Evolutionary conservation across 2,329 filamentous ascomycete genomes (phyloP).

Genomic region (Metarhizium anisopliae): DNA sequence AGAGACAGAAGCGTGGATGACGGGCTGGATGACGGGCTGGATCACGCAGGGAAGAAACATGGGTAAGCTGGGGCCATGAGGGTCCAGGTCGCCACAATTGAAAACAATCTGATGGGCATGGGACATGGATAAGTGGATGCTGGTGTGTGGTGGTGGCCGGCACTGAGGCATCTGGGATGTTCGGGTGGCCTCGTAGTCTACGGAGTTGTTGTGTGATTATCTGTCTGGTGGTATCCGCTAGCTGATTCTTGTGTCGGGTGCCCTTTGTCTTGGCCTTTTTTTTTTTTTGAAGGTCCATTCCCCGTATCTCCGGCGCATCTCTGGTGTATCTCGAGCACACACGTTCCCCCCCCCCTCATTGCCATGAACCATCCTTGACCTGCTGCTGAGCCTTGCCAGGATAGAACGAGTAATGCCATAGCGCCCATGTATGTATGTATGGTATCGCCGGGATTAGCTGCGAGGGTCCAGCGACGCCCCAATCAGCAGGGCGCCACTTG

Average conservation of each 20-base stretch:
- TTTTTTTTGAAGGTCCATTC: neutral
- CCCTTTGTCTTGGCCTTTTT: no score
- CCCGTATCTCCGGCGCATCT: neutral
- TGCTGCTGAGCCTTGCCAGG: neutral
- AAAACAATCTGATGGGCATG: slow-evolving; percentile 1
- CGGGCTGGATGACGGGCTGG: neutral
- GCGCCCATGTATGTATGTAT: neutral
- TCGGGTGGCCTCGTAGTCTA: neutral
- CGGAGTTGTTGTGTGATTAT: no score
- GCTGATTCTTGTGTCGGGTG: no score
- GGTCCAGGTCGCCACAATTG: neutral
- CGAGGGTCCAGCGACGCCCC: neutral
- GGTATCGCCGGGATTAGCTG: neutral
- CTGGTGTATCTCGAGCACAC: neutral
- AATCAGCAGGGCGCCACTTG: slow-evolving; percentile 6
- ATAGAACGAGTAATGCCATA: neutral
- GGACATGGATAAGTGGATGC: slow-evolving; percentile 1
- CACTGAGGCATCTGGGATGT: neutral
- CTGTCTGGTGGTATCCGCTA: neutral
- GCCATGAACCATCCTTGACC: neutral
- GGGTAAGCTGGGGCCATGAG: neutral
- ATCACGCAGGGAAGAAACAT: slow-evolving; percentile 2
- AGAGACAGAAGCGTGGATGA: slow-evolving; percentile 2
- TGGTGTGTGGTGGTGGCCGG: neutral
- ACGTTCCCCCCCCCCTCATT: neutral